A percentile compares a stretch with the other conserved stretches of the same genome.
phyloP scores from a whole-genome alignment of 192 early-diverging fungal species.

The Pilobolus umbonatus region DNA sequence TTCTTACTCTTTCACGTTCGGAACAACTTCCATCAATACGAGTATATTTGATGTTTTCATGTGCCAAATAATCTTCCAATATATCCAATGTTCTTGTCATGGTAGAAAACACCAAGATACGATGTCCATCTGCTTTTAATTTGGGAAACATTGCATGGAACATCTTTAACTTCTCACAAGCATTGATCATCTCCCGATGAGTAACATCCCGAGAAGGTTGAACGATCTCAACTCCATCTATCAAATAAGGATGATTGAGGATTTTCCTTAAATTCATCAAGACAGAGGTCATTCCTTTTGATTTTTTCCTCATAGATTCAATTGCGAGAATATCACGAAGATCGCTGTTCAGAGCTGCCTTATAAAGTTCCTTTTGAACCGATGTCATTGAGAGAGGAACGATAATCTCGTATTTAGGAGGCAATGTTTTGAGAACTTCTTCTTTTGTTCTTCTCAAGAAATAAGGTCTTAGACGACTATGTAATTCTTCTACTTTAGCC shows the following conservation, averaged over 20 bases:
- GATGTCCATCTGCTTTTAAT: slow-evolving; percentile 54
- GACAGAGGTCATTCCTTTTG: slow-evolving; percentile 35
- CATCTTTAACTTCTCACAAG: slow-evolving; percentile 60
- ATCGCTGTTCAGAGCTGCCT: slow-evolving; percentile 54
- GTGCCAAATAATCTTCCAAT: slow-evolving; percentile 68
- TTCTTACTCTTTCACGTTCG: slow-evolving; percentile 42
- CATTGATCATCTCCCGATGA: slow-evolving; percentile 55
- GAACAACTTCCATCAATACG: slow-evolving; percentile 66
- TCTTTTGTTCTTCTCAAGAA: slow-evolving; percentile 70
- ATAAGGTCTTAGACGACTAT: slow-evolving; percentile 59
- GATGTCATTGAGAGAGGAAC: slow-evolving; percentile 65
- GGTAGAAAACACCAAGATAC: slow-evolving; percentile 79
- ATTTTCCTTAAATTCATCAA: slow-evolving; percentile 68
- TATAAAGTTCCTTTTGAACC: slow-evolving; percentile 68
- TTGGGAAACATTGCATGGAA: slow-evolving; percentile 64
- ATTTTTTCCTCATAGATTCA: neutral
- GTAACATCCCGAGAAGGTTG: slow-evolving; percentile 30
- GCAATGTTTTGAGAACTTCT: slow-evolving; percentile 50
- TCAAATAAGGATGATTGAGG: slow-evolving; percentile 66
- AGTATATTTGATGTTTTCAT: slow-evolving; percentile 45
- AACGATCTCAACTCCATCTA: slow-evolving; percentile 49
- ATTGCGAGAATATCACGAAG: slow-evolving; percentile 15
- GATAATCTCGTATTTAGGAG: slow-evolving; percentile 65
- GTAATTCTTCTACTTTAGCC: slow-evolving; percentile 59
- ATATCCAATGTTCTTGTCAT: slow-evolving; percentile 74